phyloP scores from a whole-genome alignment of 441 rosid genomes.

The Populus hybrid region DNA sequence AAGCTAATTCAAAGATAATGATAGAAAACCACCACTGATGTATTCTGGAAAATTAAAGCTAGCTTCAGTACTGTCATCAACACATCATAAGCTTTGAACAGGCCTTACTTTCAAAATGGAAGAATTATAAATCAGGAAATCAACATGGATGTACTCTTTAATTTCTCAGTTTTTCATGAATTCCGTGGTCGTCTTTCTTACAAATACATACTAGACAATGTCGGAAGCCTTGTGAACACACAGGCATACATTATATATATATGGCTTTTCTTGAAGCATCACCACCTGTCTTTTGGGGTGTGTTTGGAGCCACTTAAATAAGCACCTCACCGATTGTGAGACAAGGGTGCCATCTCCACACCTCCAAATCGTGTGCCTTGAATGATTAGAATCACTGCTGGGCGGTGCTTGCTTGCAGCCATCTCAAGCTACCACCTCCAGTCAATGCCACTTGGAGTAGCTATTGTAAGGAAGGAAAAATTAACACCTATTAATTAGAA shows the following conservation, averaged over 20 bases:
- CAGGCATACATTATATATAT: too few species aligned
- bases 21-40: not conserved
- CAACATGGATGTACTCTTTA: constrained; percentile 1
- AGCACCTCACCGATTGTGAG: too few species aligned
- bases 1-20: constrained; percentile 10
- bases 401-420: constrained; percentile 12
- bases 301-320: too few species aligned
- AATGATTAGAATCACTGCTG: too few species aligned
- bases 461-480: constrained; percentile 15
- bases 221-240: too few species aligned
- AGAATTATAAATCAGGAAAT: constrained; percentile 20
- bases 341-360: too few species aligned
- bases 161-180: too few species aligned
- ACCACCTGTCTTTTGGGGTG: too few species aligned
- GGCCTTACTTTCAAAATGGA: constrained; percentile 3
- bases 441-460: constrained; percentile 15
- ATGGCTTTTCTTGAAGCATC: too few species aligned
- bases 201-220: too few species aligned
- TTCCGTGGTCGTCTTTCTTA: too few species aligned
- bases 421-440: constrained; percentile 20
- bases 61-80: constrained; percentile 17
- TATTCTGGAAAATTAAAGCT: not conserved
- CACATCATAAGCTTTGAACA: constrained; percentile 21
- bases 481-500: not conserved
- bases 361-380: too few species aligned